A percentile compares a stretch with the other conserved stretches of the same genome.
Evolutionary conservation across 768 basidiomycete species (phyloP).

Genomic region (Tulasnella sp.): DNA sequence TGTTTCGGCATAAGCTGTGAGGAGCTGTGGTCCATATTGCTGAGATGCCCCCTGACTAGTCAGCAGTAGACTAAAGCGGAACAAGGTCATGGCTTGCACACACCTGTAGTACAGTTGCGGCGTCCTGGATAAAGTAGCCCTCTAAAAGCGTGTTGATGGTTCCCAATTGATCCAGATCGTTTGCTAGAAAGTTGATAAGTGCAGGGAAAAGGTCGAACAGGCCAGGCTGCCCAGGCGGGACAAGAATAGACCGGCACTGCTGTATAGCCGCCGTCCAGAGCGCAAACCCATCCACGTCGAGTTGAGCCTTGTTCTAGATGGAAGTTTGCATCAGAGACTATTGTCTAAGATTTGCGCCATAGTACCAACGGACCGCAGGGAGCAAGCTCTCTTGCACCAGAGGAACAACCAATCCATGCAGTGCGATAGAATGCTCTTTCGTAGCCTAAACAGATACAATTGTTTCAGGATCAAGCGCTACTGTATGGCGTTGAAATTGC

Average conservation of each 20-base stretch:
- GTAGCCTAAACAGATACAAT: slow-evolving; percentile 49
- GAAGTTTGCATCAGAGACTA: slow-evolving; percentile 14
- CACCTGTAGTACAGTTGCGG: slow-evolving; percentile 51
- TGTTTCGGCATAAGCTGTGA: slow-evolving; percentile 3
- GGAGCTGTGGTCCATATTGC: slow-evolving; percentile 9
- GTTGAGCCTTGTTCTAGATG: slow-evolving; percentile 46
- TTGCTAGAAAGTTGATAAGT: slow-evolving; percentile 46
- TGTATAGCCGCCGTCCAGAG: slow-evolving; percentile 67
- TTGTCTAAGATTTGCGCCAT: neutral
- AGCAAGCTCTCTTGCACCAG: slow-evolving; percentile 56
- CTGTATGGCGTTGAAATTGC: slow-evolving; percentile 11
- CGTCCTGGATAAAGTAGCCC: slow-evolving; percentile 70
- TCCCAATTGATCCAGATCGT: slow-evolving; percentile 66
- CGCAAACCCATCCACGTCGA: slow-evolving; percentile 68
- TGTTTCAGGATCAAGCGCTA: neutral
- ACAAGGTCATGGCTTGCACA: slow-evolving; percentile 16
- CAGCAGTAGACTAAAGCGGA: too few relatives aligned
- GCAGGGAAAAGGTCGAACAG: slow-evolving; percentile 42
- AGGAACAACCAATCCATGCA: slow-evolving; percentile 48
- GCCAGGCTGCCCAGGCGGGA: slow-evolving; percentile 34
- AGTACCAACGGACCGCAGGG: slow-evolving; percentile 37
- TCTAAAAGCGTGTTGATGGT: slow-evolving; percentile 57
- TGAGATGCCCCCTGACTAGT: too few relatives aligned
- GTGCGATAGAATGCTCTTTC: slow-evolving; percentile 45
- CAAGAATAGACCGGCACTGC: slow-evolving; percentile 47